Evolutionary conservation across 176 grass and related monocot species (phyloP).

Genomic region (Eleusine coracana): DNA sequence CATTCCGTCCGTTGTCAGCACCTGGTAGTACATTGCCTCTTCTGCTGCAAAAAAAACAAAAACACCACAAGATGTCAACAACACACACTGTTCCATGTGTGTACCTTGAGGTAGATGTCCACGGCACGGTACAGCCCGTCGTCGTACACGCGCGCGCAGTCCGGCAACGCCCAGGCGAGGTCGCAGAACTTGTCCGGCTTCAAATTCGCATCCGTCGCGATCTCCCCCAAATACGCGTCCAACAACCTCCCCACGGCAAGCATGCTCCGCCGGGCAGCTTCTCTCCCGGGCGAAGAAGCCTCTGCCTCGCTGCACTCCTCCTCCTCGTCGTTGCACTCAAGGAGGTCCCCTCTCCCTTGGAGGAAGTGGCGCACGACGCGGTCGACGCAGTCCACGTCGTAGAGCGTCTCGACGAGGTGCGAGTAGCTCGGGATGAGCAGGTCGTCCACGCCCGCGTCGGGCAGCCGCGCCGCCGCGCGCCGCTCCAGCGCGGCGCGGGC

Average conservation of each 20-base stretch:
- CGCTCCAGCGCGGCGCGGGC: slow-evolving; percentile 71
- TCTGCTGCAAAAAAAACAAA: background rate
- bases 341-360: slow-evolving; percentile 50
- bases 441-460: slow-evolving; percentile 77
- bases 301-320: slow-evolving; percentile 49
- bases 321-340: slow-evolving; percentile 15
- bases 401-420: slow-evolving; percentile 95
- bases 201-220: slow-evolving; percentile 89
- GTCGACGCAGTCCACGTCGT: slow-evolving; percentile 95
- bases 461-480: slow-evolving; percentile 71
- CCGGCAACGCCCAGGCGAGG: slow-evolving; percentile 88
- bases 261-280: slow-evolving; percentile 47
- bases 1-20: background rate
- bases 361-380: slow-evolving; percentile 70
- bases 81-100: background rate
- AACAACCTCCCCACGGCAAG: slow-evolving; percentile 65
- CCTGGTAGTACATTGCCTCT: background rate
- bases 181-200: slow-evolving; percentile 85
- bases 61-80: background rate
- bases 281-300: slow-evolving; percentile 29
- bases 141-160: slow-evolving; percentile 75
- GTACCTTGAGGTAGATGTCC: slow-evolving; percentile 96
- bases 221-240: slow-evolving; percentile 86
- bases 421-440: slow-evolving; percentile 95
- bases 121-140: slow-evolving; percentile 96